Percentiles rank a stretch among this genome's conserved stretches.
Conservation (phyloP, 2,329 filamentous ascomycete species). For the Hysterium pulicare region DNA sequence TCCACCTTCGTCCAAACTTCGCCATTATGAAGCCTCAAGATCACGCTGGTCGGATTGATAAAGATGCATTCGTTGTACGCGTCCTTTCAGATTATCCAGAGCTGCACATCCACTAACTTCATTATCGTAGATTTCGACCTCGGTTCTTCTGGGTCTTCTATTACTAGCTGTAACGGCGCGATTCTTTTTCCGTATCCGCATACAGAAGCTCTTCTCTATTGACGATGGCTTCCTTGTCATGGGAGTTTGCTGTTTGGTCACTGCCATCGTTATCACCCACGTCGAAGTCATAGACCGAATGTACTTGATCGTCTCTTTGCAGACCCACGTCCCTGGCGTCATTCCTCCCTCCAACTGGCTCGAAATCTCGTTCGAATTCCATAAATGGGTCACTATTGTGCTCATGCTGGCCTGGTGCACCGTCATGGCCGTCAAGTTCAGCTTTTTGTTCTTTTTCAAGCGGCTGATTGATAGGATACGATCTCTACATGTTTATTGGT, state of each 20-base stretch:
- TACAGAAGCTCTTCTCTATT: conserved; percentile 2
- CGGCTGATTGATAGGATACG: conserved; percentile 9
- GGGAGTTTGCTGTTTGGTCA: conserved; percentile 4
- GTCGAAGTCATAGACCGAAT: conserved; percentile 1
- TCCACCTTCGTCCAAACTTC: too few relatives aligned
- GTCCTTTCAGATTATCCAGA: too few relatives aligned
- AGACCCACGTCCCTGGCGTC: background rate
- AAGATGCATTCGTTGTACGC: too few relatives aligned
- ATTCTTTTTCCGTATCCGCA: conserved; percentile 2
- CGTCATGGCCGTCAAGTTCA: conserved; percentile 14
- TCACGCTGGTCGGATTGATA: too few relatives aligned
- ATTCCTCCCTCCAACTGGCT: background rate
- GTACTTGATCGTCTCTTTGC: background rate
- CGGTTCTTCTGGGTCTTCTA: too few relatives aligned
- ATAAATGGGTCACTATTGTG: conserved; percentile 3
- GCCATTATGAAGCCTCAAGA: too few relatives aligned
- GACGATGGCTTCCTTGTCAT: conserved; percentile 6
- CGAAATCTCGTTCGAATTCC: too few relatives aligned
- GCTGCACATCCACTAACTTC: too few relatives aligned
- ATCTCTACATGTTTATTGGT: conserved; percentile 2
- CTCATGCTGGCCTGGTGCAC: conserved; percentile 8
- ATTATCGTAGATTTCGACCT: too few relatives aligned
- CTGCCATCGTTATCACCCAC: background rate
- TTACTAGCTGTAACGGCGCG: too few relatives aligned
- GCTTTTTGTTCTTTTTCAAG: conserved; percentile 12